Conservation (phyloP, 768 basidiomycete species). For the Russula emetica region DNA sequence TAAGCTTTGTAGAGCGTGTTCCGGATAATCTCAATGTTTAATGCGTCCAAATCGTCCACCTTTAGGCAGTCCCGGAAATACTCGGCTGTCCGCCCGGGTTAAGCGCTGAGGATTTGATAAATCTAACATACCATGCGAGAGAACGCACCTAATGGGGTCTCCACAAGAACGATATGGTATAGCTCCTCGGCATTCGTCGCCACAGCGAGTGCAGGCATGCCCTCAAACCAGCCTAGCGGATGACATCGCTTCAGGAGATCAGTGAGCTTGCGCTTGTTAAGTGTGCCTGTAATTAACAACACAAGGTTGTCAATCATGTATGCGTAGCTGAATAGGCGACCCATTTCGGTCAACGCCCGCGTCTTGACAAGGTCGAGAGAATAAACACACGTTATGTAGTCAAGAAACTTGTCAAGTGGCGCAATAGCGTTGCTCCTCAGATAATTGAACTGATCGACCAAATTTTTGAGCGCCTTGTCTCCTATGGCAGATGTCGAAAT, state of each 20-base stretch:
- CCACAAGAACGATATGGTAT: conserved; percentile 93
- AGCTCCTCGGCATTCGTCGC: conserved; percentile 98
- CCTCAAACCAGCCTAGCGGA: conserved; percentile 94
- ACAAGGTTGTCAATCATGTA: conserved; percentile 99
- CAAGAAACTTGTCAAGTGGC: conserved; percentile 87
- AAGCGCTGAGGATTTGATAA: neutral
- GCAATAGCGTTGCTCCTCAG: conserved; percentile 86
- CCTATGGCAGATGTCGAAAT: conserved; percentile 91
- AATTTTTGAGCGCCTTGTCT: conserved; percentile 92
- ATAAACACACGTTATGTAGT: conserved; percentile 88
- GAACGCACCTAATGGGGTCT: conserved; percentile 87
- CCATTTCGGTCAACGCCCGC: conserved; percentile 7
- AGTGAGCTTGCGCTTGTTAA: conserved; percentile 96
- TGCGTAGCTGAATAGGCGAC: conserved; percentile 59
- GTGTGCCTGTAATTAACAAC: conserved; percentile 91
- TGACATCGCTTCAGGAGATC: conserved; percentile 96
- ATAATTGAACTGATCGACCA: conserved; percentile 98
- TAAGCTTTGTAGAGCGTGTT: conserved; percentile 99
- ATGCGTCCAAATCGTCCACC: conserved; percentile 93
- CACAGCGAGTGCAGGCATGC: conserved; percentile 98
- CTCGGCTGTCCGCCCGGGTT: conserved; percentile 51
- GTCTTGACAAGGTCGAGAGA: neutral
- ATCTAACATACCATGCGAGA: neutral
- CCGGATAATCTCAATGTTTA: conserved; percentile 99
- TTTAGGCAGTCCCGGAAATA: conserved; percentile 97